phyloP scores from a whole-genome alignment of 2,329 filamentous ascomycete species.

The Aspergillus quadrilineatus region DNA sequence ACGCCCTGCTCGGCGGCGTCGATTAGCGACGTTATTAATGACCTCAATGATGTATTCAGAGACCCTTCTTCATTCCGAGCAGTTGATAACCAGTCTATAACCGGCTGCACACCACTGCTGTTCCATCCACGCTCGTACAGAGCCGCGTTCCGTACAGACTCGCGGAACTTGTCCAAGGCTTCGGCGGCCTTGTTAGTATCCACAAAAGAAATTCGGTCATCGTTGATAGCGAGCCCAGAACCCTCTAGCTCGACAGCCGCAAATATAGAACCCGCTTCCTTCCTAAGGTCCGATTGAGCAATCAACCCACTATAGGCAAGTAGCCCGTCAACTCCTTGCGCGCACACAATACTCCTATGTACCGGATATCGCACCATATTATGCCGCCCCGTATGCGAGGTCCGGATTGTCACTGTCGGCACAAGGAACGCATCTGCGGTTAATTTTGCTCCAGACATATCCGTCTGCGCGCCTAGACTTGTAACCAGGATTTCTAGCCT shows the following conservation, averaged over 20 bases:
- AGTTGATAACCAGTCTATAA: slow-evolving; percentile 63
- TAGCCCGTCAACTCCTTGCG: slow-evolving; percentile 69
- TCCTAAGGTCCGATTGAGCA: slow-evolving; percentile 30
- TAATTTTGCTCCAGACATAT: slow-evolving; percentile 51
- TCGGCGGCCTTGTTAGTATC: slow-evolving; percentile 63
- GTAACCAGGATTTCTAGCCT: slow-evolving; percentile 62
- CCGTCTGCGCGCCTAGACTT: slow-evolving; percentile 50
- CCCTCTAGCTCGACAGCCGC: slow-evolving; percentile 48
- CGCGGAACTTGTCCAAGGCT: slow-evolving; percentile 66
- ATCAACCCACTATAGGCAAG: slow-evolving; percentile 37
- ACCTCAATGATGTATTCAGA: slow-evolving; percentile 66
- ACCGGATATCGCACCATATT: slow-evolving; percentile 76
- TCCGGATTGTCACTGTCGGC: slow-evolving; percentile 69
- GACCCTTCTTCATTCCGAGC: slow-evolving; percentile 38
- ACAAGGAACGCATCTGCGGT: slow-evolving; percentile 67
- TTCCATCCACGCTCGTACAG: slow-evolving; percentile 74
- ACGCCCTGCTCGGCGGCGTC: slow-evolving; percentile 38
- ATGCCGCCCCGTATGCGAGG: slow-evolving; percentile 62
- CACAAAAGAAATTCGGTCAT: slow-evolving; percentile 50
- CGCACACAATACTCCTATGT: slow-evolving; percentile 74
- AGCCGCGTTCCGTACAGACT: slow-evolving; percentile 67
- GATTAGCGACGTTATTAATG: slow-evolving; percentile 67
- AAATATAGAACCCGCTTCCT: slow-evolving; percentile 33
- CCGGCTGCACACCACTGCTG: slow-evolving; percentile 64
- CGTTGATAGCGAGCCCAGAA: slow-evolving; percentile 35